Evolutionary conservation across 1,284 basidiomycete genomes (phyloP).

Genomic region (Ganoderma leucocontextum): DNA sequence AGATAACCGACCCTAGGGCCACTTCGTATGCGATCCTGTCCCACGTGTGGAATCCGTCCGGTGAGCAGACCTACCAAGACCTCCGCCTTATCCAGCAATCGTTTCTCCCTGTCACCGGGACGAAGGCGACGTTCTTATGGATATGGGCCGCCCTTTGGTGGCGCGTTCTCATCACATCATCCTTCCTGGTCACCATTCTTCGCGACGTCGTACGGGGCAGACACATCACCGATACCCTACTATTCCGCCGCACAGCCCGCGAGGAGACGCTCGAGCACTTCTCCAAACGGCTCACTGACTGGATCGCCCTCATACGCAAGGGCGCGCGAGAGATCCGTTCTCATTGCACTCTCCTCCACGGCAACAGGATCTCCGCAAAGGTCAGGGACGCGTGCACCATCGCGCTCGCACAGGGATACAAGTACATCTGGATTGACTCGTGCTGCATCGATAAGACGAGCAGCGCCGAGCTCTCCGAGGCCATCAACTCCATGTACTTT

Average conservation of each 20-base stretch:
- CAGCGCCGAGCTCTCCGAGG: slow-evolving; percentile 15
- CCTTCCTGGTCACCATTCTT: background rate
- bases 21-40: slow-evolving; percentile 9
- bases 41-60: slow-evolving; percentile 4
- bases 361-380: slow-evolving; percentile 8
- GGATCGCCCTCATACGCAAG: background rate
- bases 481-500: slow-evolving; percentile 13
- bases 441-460: slow-evolving; percentile 18
- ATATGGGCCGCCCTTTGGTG: slow-evolving; percentile 6
- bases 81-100: slow-evolving; percentile 4
- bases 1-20: background rate
- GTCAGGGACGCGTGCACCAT: background rate
- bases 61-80: slow-evolving; percentile 14
- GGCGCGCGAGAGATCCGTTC: background rate
- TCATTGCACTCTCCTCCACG: background rate
- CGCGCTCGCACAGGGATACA: background rate
- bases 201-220: background rate
- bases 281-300: background rate
- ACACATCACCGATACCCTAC: background rate
- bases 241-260: background rate
- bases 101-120: slow-evolving; percentile 4
- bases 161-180: slow-evolving; percentile 1
- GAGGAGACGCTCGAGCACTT: slow-evolving; percentile 2
- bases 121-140: background rate
- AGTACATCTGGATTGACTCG: slow-evolving; percentile 20